These are phyloP conservation scores for Malassezia obtusa DNA, from an alignment of 1,284 basidiomycete genomes.

Conservation along the genomic window DNA sequence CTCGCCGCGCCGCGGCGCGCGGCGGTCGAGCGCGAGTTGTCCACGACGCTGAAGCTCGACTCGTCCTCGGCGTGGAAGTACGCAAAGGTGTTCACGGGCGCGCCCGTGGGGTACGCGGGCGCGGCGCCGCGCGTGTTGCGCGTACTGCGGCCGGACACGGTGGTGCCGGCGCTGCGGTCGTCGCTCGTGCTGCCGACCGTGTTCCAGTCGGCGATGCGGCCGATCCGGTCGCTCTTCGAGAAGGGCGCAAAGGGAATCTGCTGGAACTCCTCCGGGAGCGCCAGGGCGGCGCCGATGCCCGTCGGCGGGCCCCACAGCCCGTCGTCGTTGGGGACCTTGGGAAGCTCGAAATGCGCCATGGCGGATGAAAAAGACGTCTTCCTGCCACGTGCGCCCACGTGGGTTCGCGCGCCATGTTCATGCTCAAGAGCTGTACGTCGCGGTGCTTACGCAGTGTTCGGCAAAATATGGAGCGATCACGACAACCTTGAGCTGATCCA, in stretches of 20 bases:
- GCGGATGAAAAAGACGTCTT: neutral
- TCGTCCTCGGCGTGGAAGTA: conserved; percentile 99
- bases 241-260: conserved; percentile 69
- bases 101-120: conserved; percentile 13
- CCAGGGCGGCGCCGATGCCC: conserved; percentile 19
- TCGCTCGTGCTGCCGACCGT: conserved; percentile 58
- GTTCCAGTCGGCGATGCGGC: conserved; percentile 94
- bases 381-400: conserved; percentile 8
- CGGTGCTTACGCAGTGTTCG: conserved; percentile 58
- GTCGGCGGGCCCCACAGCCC: conserved; percentile 40
- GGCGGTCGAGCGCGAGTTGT: conserved; percentile 55
- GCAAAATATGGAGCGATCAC: conserved; percentile 73
- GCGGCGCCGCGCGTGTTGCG: conserved; percentile 14
- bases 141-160: conserved; percentile 49
- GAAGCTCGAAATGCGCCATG: conserved; percentile 42
- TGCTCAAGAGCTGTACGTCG: conserved; percentile 68
- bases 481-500: conserved; percentile 61
- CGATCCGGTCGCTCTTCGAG: conserved; percentile 95
- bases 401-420: conserved; percentile 55
- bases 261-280: conserved; percentile 37
- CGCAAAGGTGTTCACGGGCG: conserved; percentile 69
- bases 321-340: conserved; percentile 26
- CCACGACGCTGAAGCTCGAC: conserved; percentile 91
- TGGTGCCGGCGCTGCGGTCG: conserved; percentile 47
- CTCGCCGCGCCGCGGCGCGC: conserved; percentile 41